Evolutionary conservation across 495 filamentous ascomycete genomes (phyloP).

Genomic region (Penicillium pulvis): DNA sequence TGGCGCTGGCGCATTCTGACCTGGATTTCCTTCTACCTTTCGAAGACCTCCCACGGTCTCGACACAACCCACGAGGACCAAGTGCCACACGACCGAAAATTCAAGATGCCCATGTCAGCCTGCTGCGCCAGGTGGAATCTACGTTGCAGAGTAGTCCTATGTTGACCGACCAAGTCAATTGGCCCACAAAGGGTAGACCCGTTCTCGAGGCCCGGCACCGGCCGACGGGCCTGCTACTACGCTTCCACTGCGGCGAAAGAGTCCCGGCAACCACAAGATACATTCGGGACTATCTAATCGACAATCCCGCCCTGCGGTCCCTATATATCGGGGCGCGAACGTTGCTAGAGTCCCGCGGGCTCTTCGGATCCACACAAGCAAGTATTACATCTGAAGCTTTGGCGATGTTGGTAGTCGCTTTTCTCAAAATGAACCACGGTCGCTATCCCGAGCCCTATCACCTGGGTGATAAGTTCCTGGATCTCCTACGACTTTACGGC

Average conservation of each 20-base stretch:
- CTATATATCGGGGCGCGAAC: slow-evolving; percentile 51
- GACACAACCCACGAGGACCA: slow-evolving; percentile 28
- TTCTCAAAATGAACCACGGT: slow-evolving; percentile 46
- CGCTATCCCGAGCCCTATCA: slow-evolving; percentile 29
- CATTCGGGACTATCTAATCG: slow-evolving; percentile 46
- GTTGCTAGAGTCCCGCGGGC: slow-evolving; percentile 48
- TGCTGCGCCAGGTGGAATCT: slow-evolving; percentile 26
- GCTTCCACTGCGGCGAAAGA: slow-evolving; percentile 44
- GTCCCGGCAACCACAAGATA: slow-evolving; percentile 37
- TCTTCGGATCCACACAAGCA: slow-evolving; percentile 45
- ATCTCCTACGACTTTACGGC: slow-evolving; percentile 54
- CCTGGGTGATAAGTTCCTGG: slow-evolving; percentile 47
- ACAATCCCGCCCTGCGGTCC: slow-evolving; percentile 50
- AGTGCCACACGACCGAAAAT: slow-evolving; percentile 36
- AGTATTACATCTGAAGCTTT: slow-evolving; percentile 54
- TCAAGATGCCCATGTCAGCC: slow-evolving; percentile 20
- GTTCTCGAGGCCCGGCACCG: slow-evolving; percentile 39
- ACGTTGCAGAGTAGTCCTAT: slow-evolving; percentile 19
- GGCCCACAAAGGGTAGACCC: slow-evolving; percentile 23
- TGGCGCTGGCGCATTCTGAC: slow-evolving; percentile 53
- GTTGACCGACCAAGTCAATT: slow-evolving; percentile 16
- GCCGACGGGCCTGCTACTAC: slow-evolving; percentile 49
- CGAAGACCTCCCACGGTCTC: slow-evolving; percentile 22
- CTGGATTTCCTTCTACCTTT: slow-evolving; percentile 48
- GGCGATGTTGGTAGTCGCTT: slow-evolving; percentile 58